Percentiles rank a stretch among this genome's conserved stretches.
Evolutionary conservation across 2,329 filamentous ascomycete genomes (phyloP).

Genomic region (Verticillium tricorpus): DNA sequence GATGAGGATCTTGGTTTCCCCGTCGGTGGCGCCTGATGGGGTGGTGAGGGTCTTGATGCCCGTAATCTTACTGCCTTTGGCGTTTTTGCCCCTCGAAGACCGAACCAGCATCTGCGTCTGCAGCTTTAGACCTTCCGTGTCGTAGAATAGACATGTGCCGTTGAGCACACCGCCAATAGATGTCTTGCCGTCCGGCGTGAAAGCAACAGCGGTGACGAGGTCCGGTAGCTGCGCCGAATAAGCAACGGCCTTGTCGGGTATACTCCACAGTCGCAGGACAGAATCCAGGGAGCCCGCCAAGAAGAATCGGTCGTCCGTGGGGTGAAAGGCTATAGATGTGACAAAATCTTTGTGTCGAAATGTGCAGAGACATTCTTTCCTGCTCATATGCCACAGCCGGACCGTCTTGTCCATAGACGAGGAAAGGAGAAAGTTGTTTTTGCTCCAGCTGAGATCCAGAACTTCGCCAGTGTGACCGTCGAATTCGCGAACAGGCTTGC

Average conservation of each 20-base stretch:
- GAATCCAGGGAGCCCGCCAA: conserved; percentile 88
- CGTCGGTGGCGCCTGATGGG: conserved; percentile 38
- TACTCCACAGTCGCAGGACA: conserved; percentile 89
- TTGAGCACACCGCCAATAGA: conserved; percentile 85
- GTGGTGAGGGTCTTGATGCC: conserved; percentile 74
- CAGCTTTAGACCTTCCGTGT: conserved; percentile 83
- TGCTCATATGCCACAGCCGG: conserved; percentile 83
- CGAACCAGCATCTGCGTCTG: conserved; percentile 88
- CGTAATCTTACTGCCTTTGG: conserved; percentile 96
- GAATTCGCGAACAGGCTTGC: conserved; percentile 74
- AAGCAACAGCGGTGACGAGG: conserved; percentile 90
- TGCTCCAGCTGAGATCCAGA: conserved; percentile 94
- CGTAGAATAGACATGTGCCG: conserved; percentile 84
- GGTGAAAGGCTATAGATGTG: conserved; percentile 91
- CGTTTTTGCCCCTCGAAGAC: conserved; percentile 85
- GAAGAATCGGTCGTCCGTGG: conserved; percentile 93
- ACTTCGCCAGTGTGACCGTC: conserved; percentile 80
- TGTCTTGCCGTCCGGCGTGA: conserved; percentile 85
- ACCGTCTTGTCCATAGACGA: conserved; percentile 99
- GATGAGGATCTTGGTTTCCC: conserved; percentile 77
- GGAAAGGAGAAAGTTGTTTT: conserved; percentile 95
- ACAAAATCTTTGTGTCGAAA: conserved; percentile 96
- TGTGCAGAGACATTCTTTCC: conserved; percentile 81
- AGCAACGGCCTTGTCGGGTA: conserved; percentile 90
- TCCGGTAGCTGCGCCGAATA: conserved; percentile 74